A percentile compares a stretch with the other conserved stretches of the same genome.
Evolutionary conservation across 2,329 filamentous ascomycete species (phyloP).

Genomic region (Colletotrichum sp.): DNA sequence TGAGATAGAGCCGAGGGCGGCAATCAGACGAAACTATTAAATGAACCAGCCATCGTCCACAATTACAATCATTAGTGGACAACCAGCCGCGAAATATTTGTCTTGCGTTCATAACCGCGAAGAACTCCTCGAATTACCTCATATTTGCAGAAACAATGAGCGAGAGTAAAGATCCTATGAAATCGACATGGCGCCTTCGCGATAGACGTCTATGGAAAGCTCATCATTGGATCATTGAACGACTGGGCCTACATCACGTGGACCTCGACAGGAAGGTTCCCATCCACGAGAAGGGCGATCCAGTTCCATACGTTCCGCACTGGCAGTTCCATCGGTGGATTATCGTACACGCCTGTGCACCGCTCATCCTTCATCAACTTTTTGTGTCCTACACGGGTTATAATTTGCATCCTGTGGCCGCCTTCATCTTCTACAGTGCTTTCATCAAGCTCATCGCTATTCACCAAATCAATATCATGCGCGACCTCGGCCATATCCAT

Average conservation of each 20-base stretch:
- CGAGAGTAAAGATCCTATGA: slow-evolving; percentile 39
- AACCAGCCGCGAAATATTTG: rapidly evolving
- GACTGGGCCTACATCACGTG: slow-evolving; percentile 31
- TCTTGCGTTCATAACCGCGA: neutral
- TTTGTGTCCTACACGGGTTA: slow-evolving; percentile 34
- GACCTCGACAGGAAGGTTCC: slow-evolving; percentile 36
- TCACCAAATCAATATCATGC: slow-evolving; percentile 41
- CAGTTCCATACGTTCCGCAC: slow-evolving; percentile 42
- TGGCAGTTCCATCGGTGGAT: slow-evolving; percentile 43
- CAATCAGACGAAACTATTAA: slow-evolving; percentile 8
- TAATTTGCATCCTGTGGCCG: slow-evolving; percentile 31
- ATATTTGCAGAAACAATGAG: neutral
- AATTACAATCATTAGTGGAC: rapidly evolving
- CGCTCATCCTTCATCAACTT: slow-evolving; percentile 41
- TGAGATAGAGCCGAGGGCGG: neutral
- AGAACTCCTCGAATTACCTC: neutral
- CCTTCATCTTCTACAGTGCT: slow-evolving; percentile 40
- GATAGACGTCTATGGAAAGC: slow-evolving; percentile 34
- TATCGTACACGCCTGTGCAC: slow-evolving; percentile 38
- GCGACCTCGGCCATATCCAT: slow-evolving; percentile 38
- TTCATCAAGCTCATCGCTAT: slow-evolving; percentile 46
- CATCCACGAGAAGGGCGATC: slow-evolving; percentile 43
- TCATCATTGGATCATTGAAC: slow-evolving; percentile 36
- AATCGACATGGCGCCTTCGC: slow-evolving; percentile 40
- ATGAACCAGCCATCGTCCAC: neutral